These are phyloP conservation scores for Stachybotrys chartarum DNA, from an alignment of 2,329 filamentous ascomycete species.

Conservation along the genomic window DNA sequence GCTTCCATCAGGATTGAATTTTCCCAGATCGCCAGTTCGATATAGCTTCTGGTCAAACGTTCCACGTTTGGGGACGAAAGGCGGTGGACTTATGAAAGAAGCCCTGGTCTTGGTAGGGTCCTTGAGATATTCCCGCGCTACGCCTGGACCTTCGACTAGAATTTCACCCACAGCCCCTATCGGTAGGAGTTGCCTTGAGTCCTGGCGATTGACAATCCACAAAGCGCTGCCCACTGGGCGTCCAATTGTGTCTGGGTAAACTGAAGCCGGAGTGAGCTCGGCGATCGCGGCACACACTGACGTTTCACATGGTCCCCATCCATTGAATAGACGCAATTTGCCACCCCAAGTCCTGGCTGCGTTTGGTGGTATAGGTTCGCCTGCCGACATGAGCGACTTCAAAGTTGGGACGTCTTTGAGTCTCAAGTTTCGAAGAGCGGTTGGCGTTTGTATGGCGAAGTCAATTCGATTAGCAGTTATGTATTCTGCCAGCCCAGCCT, in stretches of 20 bases:
- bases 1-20: slow-evolving; percentile 31
- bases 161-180: slow-evolving; percentile 11
- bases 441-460: slow-evolving; percentile 5
- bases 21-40: slow-evolving; percentile 41
- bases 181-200: slow-evolving; percentile 13
- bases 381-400: slow-evolving; percentile 5
- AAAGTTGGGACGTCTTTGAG: slow-evolving; percentile 6
- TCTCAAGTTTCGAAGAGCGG: slow-evolving; percentile 5
- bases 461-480: slow-evolving; percentile 3
- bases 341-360: slow-evolving; percentile 4
- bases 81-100: slow-evolving; percentile 33
- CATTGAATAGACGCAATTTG: slow-evolving; percentile 5
- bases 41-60: slow-evolving; percentile 27
- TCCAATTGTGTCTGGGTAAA: slow-evolving; percentile 3
- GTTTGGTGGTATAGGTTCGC: slow-evolving; percentile 7
- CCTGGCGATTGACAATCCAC: slow-evolving; percentile 23
- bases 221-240: background rate
- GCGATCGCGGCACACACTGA: slow-evolving; percentile 4
- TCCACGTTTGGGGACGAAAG: slow-evolving; percentile 9
- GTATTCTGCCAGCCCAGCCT: slow-evolving; percentile 3
- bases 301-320: slow-evolving; percentile 12
- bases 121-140: slow-evolving; percentile 43
- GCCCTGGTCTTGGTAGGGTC: slow-evolving; percentile 35
- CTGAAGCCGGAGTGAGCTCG: background rate
- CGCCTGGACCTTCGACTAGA: slow-evolving; percentile 14